These are phyloP conservation scores for Gossypium arboreum DNA, from an alignment of 345 rosid species.

Conservation along the genomic window DNA sequence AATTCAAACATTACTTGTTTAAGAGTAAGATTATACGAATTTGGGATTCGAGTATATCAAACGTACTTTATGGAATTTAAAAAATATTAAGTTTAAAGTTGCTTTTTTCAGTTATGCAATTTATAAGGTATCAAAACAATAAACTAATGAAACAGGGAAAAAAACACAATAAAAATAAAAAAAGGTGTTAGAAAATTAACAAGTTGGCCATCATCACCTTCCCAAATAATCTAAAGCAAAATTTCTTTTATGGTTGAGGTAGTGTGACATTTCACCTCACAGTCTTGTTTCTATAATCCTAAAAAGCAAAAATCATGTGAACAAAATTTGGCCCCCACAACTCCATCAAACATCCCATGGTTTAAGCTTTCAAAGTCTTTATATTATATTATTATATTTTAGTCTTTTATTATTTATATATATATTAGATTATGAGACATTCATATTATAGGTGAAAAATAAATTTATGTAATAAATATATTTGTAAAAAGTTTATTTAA, in stretches of 20 bases:
- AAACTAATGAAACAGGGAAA: not conserved
- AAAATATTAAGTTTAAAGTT: not conserved
- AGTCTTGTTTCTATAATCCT: not conserved
- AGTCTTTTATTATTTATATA: too few species aligned
- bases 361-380: not conserved
- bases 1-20: not conserved
- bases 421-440: too few species aligned
- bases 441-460: too few species aligned
- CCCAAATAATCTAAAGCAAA: slow-evolving; percentile 1
- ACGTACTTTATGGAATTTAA: not conserved
- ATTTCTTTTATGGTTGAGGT: slow-evolving; percentile 11
- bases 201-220: slow-evolving; percentile 10
- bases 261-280: slow-evolving; percentile 28
- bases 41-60: not conserved
- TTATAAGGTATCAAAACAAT: not conserved
- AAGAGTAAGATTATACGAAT: not conserved
- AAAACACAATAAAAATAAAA: not conserved
- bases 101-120: not conserved
- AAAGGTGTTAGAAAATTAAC: not conserved
- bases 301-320: slow-evolving; percentile 7
- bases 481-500: too few species aligned
- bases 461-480: too few species aligned
- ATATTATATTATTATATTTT: too few species aligned
- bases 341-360: not conserved
- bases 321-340: slow-evolving; percentile 17